These are phyloP conservation scores for Aspergillus piperis DNA, from an alignment of 2,329 filamentous ascomycete species.

Conservation along the genomic window DNA sequence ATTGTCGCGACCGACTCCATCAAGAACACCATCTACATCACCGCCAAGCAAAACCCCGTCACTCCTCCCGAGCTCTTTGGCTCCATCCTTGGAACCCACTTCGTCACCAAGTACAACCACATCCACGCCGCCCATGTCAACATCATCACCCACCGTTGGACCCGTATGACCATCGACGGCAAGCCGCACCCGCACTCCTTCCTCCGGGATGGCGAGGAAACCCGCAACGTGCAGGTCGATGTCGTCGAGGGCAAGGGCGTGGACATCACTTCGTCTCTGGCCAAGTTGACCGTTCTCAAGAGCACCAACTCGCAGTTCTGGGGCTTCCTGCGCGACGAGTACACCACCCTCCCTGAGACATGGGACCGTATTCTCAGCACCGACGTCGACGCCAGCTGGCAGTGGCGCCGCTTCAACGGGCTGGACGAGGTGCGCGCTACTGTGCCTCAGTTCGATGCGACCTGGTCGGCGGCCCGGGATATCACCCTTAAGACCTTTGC, in stretches of 20 bases:
- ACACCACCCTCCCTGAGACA: constrained; percentile 83
- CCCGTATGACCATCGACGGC: constrained; percentile 81
- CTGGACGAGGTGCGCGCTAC: constrained; percentile 67
- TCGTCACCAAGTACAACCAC: constrained; percentile 83
- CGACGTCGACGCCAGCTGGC: constrained; percentile 84
- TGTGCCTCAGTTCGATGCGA: constrained; percentile 70
- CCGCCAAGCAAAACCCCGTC: constrained; percentile 89
- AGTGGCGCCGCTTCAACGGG: constrained; percentile 71
- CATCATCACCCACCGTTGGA: constrained; percentile 86
- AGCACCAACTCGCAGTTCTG: constrained; percentile 96
- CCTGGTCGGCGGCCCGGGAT: constrained; percentile 73
- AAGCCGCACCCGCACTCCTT: constrained; percentile 95
- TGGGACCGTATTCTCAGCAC: constrained; percentile 96
- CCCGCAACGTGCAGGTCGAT: constrained; percentile 75
- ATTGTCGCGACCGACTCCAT: constrained; percentile 96
- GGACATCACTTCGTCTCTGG: constrained; percentile 73
- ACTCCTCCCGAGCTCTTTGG: constrained; percentile 92
- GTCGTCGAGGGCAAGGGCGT: constrained; percentile 70
- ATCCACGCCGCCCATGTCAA: constrained; percentile 82
- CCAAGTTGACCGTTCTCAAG: constrained; percentile 85
- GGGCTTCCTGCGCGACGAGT: constrained; percentile 90
- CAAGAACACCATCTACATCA: constrained; percentile 96
- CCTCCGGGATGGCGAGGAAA: constrained; percentile 84
- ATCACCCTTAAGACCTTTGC: constrained; percentile 94
- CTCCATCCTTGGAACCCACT: constrained; percentile 81